Conservation (phyloP, 2,329 filamentous ascomycete genomes). For the Lachnellula cervina region DNA sequence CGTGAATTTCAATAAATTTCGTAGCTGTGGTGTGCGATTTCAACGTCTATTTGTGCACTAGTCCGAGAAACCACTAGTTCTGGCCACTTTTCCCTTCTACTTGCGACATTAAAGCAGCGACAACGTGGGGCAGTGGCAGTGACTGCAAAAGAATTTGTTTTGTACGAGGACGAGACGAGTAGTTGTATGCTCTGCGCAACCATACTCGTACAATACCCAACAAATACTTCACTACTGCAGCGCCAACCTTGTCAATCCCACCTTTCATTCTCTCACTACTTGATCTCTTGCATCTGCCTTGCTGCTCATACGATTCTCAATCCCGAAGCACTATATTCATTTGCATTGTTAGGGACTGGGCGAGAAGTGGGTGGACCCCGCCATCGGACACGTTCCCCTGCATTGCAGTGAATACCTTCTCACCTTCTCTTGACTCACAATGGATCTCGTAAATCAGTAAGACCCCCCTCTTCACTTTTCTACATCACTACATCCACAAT, state of each 20-base stretch:
- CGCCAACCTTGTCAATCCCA: not conserved
- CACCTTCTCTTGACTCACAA: slow-evolving; percentile 25
- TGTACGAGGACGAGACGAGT: not conserved
- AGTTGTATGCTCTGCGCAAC: not conserved
- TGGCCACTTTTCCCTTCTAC: no score
- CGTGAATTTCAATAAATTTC: no score
- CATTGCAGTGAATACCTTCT: no score
- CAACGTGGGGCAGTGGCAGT: not conserved
- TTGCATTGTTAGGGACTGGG: no score
- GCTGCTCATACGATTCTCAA: not conserved
- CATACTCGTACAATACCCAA: not conserved
- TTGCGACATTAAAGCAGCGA: not conserved
- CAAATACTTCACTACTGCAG: not conserved
- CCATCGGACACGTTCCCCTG: not conserved
- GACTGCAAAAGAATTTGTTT: not conserved
- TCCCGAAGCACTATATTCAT: not conserved
- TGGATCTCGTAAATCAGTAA: slow-evolving; percentile 61
- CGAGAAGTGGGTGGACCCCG: not conserved
- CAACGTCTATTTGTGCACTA: no score
- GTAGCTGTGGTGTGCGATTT: no score
- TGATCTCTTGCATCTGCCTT: not conserved
- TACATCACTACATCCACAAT: slow-evolving; percentile 7
- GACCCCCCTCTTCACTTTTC: not conserved
- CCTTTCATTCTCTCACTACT: not conserved
- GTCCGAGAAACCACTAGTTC: no score